A percentile compares a stretch with the other conserved stretches of the same genome.
Evolutionary conservation across 2,329 filamentous ascomycete genomes (phyloP).

Genomic region (Penicillium sp.): DNA sequence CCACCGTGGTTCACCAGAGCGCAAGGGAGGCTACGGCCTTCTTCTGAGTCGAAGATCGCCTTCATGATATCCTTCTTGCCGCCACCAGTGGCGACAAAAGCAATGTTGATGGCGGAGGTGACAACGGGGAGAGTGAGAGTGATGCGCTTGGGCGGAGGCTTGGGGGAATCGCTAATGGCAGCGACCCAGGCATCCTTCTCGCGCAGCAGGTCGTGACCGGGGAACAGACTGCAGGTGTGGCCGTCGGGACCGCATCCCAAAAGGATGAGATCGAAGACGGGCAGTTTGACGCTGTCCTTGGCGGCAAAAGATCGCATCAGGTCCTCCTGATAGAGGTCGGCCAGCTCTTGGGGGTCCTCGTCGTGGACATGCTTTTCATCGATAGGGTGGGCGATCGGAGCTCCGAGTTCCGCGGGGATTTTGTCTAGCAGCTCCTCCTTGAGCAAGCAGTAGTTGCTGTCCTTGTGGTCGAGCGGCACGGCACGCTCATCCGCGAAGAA

Average conservation of each 20-base stretch:
- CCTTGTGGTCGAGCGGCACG: conserved; percentile 83
- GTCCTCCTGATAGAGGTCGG: conserved; percentile 87
- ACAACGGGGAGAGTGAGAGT: conserved; percentile 91
- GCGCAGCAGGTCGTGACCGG: conserved; percentile 78
- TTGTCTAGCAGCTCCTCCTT: conserved; percentile 87
- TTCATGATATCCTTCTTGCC: conserved; percentile 91
- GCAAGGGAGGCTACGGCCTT: conserved; percentile 73
- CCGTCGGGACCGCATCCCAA: conserved; percentile 94
- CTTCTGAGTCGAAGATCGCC: conserved; percentile 80
- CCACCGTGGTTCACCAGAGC: conserved; percentile 80
- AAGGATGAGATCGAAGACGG: conserved; percentile 90
- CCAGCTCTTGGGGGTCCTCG: conserved; percentile 83
- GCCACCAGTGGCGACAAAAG: conserved; percentile 84
- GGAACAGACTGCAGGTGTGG: conserved; percentile 96
- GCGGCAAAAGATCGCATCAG: conserved; percentile 84
- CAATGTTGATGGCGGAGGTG: conserved; percentile 79
- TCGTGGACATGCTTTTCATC: conserved; percentile 66
- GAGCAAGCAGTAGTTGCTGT: conserved; percentile 90
- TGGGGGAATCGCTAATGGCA: conserved; percentile 87
- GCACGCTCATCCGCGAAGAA: conserved; percentile 98
- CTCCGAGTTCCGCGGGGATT: conserved; percentile 65
- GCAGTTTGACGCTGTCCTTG: conserved; percentile 89
- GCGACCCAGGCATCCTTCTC: conserved; percentile 91
- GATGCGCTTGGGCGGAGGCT: conserved; percentile 86
- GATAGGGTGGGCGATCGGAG: conserved; percentile 76